Base-by-base conservation (phyloP, 148 eudicot species). In the Rhododendron mucronatum region DNA sequence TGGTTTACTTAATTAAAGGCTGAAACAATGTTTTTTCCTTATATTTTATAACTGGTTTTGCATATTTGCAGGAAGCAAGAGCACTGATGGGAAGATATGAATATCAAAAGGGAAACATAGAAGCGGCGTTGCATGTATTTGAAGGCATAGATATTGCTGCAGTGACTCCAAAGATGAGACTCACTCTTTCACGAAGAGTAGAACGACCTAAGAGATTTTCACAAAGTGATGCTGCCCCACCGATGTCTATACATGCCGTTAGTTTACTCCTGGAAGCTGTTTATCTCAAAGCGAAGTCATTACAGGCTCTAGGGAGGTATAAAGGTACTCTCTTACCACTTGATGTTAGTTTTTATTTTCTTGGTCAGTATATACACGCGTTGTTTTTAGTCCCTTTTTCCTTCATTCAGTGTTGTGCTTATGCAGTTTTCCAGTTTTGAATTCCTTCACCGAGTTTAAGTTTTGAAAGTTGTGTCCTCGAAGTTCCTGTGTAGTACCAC, bases 41-140 rank as follows among this genome's bases (percentile, higher is more conserved):
- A 51, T 1, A 18, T 51, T 53, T 16, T 28, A 30, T 3, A 13
- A 83, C 14, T 53, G 65, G 61, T 83, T 35, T 71, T 39, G 67
- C 28, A 11, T 65, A 81, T 86, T 84, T 85, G 39, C 92, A 97
- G 99, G 99, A 94, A 92, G 99, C 98, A 69, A 97, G 99, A 86
- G 99, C 99, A 20, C 83, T 97, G 86, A 83, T 97, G 88, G 99
- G 99, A 87, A 91, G 98, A 91, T 92, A 92, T 65, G 99, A 97
- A 87, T 95, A 93, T 89, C 98, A 94, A 84, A 95, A 94, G 88
- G 99, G 99, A 85, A 97, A 97, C 80, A 59, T 94, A 77, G 98
- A 95, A 89, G 94, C 94, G 89, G 99, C 99, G 63, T 87, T 97
- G 73, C 98, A 93, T 82, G 99, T 97, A 78, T 95, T 97, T 89